Conservation (phyloP, 345 rosid species). For the Firmiana major region DNA sequence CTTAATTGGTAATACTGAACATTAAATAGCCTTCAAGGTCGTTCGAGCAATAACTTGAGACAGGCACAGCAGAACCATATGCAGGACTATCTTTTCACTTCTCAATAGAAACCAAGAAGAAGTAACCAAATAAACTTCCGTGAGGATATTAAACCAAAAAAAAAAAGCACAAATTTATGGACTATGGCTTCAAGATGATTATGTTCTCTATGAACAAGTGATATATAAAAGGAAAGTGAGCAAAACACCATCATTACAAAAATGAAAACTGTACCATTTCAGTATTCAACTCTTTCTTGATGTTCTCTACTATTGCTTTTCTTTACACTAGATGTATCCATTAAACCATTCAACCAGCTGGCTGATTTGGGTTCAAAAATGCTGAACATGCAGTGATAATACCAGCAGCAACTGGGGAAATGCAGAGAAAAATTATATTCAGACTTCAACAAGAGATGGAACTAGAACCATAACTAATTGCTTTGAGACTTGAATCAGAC, state of each 20-base stretch:
- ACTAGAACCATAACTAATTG: conserved; percentile 81
- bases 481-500: conserved; percentile 72
- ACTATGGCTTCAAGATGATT: neutral
- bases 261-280: conserved; percentile 5
- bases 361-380: neutral
- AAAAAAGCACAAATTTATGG: neutral
- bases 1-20: no score
- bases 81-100: neutral
- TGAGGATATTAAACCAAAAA: neutral
- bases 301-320: conserved; percentile 3
- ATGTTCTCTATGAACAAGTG: neutral
- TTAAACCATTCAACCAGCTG: neutral
- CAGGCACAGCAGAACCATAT: no score
- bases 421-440: neutral
- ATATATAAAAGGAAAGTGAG: neutral
- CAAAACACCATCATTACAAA: neutral
- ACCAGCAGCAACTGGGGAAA: neutral
- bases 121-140: neutral
- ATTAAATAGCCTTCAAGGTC: no score
- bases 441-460: conserved; percentile 57
- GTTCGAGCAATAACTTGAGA: no score
- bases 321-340: conserved; percentile 7
- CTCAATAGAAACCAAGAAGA: neutral
- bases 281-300: conserved; percentile 6
- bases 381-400: neutral